These are phyloP conservation scores for Symmetrospora coprosmae DNA, from an alignment of 768 basidiomycete species.

Conservation along the genomic window DNA sequence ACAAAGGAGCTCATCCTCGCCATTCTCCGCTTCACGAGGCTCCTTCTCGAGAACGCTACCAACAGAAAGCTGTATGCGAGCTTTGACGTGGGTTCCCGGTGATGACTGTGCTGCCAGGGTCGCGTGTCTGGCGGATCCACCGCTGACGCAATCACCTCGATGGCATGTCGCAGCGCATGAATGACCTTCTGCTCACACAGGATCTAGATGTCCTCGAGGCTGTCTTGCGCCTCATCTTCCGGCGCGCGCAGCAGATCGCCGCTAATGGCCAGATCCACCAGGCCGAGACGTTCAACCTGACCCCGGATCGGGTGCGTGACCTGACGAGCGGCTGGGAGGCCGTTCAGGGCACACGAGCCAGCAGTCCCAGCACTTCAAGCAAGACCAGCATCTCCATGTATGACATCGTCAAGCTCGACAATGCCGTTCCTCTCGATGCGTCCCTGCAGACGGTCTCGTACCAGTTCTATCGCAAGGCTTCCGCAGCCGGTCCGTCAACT, in stretches of 20 bases:
- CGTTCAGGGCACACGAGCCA: too few species aligned
- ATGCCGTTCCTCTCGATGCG: not conserved
- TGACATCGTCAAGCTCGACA: slow-evolving; percentile 1
- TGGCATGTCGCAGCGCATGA: slow-evolving; percentile 54
- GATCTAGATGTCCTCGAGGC: slow-evolving; percentile 78
- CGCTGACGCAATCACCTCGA: not conserved
- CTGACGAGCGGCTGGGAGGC: slow-evolving; percentile 20
- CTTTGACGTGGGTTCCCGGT: slow-evolving; percentile 64
- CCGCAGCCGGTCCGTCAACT: not conserved
- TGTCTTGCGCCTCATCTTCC: slow-evolving; percentile 68
- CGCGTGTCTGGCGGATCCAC: not conserved
- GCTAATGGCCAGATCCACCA: slow-evolving; percentile 65
- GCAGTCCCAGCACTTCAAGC: too few species aligned
- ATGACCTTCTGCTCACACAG: slow-evolving; percentile 68
- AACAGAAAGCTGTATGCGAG: slow-evolving; percentile 91
- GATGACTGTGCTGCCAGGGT: not conserved
- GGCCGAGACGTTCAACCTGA: slow-evolving; percentile 59
- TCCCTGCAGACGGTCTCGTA: slow-evolving; percentile 31
- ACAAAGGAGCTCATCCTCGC: slow-evolving; percentile 63
- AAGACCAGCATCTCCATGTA: slow-evolving; percentile 16
- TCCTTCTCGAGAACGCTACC: slow-evolving; percentile 91
- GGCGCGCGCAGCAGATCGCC: slow-evolving; percentile 86
- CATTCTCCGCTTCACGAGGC: slow-evolving; percentile 72
- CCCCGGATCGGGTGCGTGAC: slow-evolving; percentile 36
- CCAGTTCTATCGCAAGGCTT: slow-evolving; percentile 34